A percentile compares a stretch with the other conserved stretches of the same genome.
Conservation (phyloP, 2,329 filamentous ascomycete genomes). For the Falciphora oryzae region DNA sequence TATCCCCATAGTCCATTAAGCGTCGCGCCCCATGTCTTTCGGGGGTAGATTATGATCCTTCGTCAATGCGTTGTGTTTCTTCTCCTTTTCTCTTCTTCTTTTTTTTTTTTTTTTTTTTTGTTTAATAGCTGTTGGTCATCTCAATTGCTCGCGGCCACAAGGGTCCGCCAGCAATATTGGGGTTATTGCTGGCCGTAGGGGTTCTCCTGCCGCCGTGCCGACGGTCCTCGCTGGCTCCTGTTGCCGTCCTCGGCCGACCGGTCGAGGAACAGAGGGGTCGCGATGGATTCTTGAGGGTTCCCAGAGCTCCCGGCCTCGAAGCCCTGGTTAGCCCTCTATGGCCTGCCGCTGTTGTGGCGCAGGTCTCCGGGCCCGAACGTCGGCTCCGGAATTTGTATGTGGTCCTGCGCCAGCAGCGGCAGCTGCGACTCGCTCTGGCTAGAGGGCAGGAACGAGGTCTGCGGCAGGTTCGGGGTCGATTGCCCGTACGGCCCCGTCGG, state of each 20-base stretch:
- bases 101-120: not conserved
- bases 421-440: slow-evolving; percentile 9
- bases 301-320: slow-evolving; percentile 34
- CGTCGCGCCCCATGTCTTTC: not conserved
- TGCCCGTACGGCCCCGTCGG: not conserved
- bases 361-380: slow-evolving; percentile 28
- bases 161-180: no score
- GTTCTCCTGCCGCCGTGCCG: not conserved
- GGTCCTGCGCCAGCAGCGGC: slow-evolving; percentile 11
- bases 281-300: slow-evolving; percentile 7
- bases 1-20: not conserved
- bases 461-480: not conserved
- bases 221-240: not conserved
- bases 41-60: not conserved
- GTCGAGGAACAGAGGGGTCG: slow-evolving; percentile 2
- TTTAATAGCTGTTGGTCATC: not conserved
- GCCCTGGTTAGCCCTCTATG: slow-evolving; percentile 31
- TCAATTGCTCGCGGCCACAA: no score
- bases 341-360: slow-evolving; percentile 27
- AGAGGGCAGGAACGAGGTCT: not conserved
- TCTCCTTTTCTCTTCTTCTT: not conserved
- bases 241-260: not conserved
- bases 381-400: slow-evolving; percentile 19
- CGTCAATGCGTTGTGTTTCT: not conserved
- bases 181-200: not conserved